These are phyloP conservation scores for Globisporangium solare DNA, from an alignment of 352 stramenopile species.

Conservation along the genomic window DNA sequence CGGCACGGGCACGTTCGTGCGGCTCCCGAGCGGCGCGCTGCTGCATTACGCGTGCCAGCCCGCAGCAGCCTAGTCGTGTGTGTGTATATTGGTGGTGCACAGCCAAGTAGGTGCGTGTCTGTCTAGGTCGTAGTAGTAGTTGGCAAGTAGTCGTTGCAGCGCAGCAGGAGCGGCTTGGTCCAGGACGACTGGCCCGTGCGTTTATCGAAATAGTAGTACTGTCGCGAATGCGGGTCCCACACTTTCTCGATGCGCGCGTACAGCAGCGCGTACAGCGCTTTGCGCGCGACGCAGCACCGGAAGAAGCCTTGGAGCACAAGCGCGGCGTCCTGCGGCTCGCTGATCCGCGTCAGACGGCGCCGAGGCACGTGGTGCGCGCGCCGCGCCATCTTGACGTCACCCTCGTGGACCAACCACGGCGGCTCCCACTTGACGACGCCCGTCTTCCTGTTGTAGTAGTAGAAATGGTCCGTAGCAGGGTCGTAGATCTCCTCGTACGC, in stretches of 20 bases:
- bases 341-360: constrained; percentile 41
- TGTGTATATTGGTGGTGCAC: too few relatives aligned
- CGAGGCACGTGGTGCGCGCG: constrained; percentile 25
- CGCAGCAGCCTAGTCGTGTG: not conserved
- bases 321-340: constrained; percentile 30
- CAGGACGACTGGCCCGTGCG: constrained; percentile 67
- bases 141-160: constrained; percentile 29
- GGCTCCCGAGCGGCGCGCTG: constrained; percentile 46
- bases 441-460: constrained; percentile 79
- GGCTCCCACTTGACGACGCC: constrained; percentile 62
- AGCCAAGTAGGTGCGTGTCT: too few relatives aligned
- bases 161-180: constrained; percentile 60
- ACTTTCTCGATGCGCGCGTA: constrained; percentile 61
- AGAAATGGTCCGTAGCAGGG: constrained; percentile 48
- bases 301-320: constrained; percentile 40
- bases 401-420: constrained; percentile 38
- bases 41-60: constrained; percentile 79
- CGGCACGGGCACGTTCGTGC: constrained; percentile 65
- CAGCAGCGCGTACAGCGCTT: constrained; percentile 41
- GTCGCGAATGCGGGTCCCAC: constrained; percentile 53
- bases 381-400: constrained; percentile 32
- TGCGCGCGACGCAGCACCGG: constrained; percentile 34
- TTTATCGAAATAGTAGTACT: constrained; percentile 84
- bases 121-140: not conserved
- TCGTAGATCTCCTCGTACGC: constrained; percentile 79